Evolutionary conservation across 768 basidiomycete species (phyloP).

Genomic region (Tephrocybe sp.): DNA sequence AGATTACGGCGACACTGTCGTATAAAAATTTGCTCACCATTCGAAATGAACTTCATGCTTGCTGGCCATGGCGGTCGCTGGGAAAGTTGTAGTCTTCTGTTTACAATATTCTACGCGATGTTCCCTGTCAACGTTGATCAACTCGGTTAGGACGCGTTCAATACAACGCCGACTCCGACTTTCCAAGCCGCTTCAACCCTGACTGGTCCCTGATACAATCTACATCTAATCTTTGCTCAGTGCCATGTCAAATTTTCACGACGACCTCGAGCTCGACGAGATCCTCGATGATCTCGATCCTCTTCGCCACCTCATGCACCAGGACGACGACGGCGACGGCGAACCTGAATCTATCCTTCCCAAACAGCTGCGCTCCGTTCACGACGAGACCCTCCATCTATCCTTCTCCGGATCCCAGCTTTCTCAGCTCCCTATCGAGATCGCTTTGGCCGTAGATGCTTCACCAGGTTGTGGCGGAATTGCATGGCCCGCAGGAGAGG

Average conservation of each 20-base stretch:
- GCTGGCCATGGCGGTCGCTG: slow-evolving; percentile 15
- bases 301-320: slow-evolving; percentile 57
- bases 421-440: slow-evolving; percentile 31
- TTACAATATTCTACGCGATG: slow-evolving; percentile 4
- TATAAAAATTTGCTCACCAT: slow-evolving; percentile 38
- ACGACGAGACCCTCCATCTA: slow-evolving; percentile 47
- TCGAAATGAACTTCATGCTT: slow-evolving; percentile 49
- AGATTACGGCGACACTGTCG: neutral
- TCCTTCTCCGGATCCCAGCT: slow-evolving; percentile 28
- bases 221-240: slow-evolving; percentile 6
- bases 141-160: too few species aligned
- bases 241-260: slow-evolving; percentile 20
- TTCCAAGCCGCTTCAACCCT: slow-evolving; percentile 33
- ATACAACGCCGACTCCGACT: too few species aligned
- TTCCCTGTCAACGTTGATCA: slow-evolving; percentile 25
- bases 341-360: slow-evolving; percentile 44
- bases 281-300: slow-evolving; percentile 56
- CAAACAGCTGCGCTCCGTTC: slow-evolving; percentile 50
- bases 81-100: slow-evolving; percentile 10
- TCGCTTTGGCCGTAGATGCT: slow-evolving; percentile 70
- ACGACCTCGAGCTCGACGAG: slow-evolving; percentile 50
- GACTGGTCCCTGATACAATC: slow-evolving; percentile 6
- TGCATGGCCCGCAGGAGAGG: slow-evolving; percentile 92
- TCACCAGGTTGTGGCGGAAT: slow-evolving; percentile 90
- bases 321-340: slow-evolving; percentile 28